phyloP scores from a whole-genome alignment of 2,329 filamentous ascomycete species.

The Talaromyces sp. region DNA sequence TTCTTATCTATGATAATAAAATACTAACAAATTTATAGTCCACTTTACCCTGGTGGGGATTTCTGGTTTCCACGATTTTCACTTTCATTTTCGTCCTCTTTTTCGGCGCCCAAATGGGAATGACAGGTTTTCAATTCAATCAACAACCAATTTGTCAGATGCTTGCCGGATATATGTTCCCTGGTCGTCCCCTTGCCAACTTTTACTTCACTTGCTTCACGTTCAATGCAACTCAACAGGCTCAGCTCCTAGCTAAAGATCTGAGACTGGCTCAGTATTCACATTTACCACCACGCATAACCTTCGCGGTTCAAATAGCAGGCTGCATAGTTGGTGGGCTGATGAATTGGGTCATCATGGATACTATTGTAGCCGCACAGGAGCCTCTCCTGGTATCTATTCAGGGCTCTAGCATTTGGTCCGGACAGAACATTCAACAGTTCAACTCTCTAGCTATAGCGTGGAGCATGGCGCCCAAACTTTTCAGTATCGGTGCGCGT shows the following conservation, averaged over 20 bases:
- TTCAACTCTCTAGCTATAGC: constrained; percentile 46
- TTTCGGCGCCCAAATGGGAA: constrained; percentile 39
- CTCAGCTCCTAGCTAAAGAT: constrained; percentile 30
- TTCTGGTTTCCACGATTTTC: constrained; percentile 39
- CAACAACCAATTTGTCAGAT: constrained; percentile 46
- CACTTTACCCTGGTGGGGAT: constrained; percentile 44
- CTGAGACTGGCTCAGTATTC: constrained; percentile 38
- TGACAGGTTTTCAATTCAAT: constrained; percentile 43
- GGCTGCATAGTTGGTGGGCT: constrained; percentile 29
- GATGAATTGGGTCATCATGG: constrained; percentile 48
- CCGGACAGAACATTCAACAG: constrained; percentile 46
- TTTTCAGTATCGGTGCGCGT: constrained; percentile 40
- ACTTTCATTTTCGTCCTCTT: constrained; percentile 39
- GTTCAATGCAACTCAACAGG: constrained; percentile 31
- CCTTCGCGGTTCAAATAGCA: constrained; percentile 39
- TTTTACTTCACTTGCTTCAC: constrained; percentile 32
- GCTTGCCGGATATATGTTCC: constrained; percentile 49
- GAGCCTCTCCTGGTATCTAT: constrained; percentile 40
- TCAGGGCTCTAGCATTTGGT: constrained; percentile 48
- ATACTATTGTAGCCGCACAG: constrained; percentile 45
- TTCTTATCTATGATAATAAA: not conserved
- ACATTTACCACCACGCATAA: constrained; percentile 41
- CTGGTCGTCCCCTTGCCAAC: constrained; percentile 34
- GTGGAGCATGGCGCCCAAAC: constrained; percentile 42
- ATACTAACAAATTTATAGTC: constrained; percentile 21